These are phyloP conservation scores for Chaetomium strumarium DNA, from an alignment of 2,329 filamentous ascomycete species.

Conservation along the genomic window DNA sequence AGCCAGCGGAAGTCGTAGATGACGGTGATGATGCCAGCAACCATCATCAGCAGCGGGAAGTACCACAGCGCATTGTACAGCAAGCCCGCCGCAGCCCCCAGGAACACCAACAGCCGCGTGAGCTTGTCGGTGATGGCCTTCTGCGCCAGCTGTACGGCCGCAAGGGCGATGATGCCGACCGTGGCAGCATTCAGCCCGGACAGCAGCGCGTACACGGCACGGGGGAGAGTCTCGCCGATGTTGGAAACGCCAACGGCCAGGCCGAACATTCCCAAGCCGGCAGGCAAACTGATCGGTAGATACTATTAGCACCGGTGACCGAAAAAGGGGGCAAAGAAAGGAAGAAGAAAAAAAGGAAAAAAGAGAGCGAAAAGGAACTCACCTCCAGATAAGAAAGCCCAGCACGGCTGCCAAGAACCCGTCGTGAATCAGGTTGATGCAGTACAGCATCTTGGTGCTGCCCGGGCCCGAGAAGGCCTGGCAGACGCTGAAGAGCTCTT, in stretches of 20 bases:
- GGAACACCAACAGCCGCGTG: slow-evolving; percentile 58
- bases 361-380: no score
- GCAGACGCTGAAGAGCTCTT: slow-evolving; percentile 64
- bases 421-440: slow-evolving; percentile 57
- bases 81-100: slow-evolving; percentile 58
- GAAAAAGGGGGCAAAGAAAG: background rate
- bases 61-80: slow-evolving; percentile 72
- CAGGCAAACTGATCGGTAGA: slow-evolving; percentile 46
- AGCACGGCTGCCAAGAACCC: slow-evolving; percentile 53
- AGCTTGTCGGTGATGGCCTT: slow-evolving; percentile 62
- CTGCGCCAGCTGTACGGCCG: slow-evolving; percentile 60
- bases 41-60: slow-evolving; percentile 58
- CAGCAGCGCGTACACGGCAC: slow-evolving; percentile 60
- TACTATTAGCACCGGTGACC: background rate
- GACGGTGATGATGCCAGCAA: slow-evolving; percentile 47
- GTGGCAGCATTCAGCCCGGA: slow-evolving; percentile 67
- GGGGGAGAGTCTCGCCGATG: slow-evolving; percentile 53
- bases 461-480: slow-evolving; percentile 63
- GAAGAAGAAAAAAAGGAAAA: no score
- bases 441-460: slow-evolving; percentile 67
- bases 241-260: slow-evolving; percentile 59
- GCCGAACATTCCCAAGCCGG: slow-evolving; percentile 63
- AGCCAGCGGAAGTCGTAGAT: slow-evolving; percentile 52
- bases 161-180: slow-evolving; percentile 65
- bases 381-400: slow-evolving; percentile 56